A percentile compares a stretch with the other conserved stretches of the same genome.
Conservation (phyloP, 139 green algal species). For the Haematococcus lacustris region DNA sequence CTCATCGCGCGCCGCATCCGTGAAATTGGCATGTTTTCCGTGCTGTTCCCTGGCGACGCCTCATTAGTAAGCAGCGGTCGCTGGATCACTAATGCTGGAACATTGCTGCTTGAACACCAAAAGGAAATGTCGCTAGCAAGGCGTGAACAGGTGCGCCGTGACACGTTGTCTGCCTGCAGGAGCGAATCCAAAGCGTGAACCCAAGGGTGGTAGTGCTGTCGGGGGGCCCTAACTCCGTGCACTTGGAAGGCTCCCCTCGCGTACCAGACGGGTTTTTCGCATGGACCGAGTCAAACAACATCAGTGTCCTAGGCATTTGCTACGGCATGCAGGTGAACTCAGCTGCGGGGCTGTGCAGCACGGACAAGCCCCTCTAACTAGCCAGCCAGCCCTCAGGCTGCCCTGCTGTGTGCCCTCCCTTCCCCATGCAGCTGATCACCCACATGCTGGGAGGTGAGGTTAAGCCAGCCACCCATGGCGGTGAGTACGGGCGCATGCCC, state of each 20-base stretch:
- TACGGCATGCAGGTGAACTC: slow-evolving; percentile 96
- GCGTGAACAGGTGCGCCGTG: too few relatives aligned
- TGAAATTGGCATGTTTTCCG: slow-evolving; percentile 84
- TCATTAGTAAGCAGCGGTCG: slow-evolving; percentile 65
- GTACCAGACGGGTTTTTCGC: slow-evolving; percentile 84
- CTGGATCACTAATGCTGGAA: too few relatives aligned
- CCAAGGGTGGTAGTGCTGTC: slow-evolving; percentile 89
- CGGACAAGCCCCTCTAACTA: too few relatives aligned
- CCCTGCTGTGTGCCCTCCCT: too few relatives aligned
- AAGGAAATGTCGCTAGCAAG: too few relatives aligned
- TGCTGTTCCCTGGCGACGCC: slow-evolving; percentile 86
- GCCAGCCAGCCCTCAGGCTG: too few relatives aligned
- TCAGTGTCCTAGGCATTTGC: slow-evolving; percentile 95
- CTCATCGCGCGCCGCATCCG: slow-evolving; percentile 89
- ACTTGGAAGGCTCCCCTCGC: slow-evolving; percentile 76
- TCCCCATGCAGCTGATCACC: slow-evolving; percentile 36
- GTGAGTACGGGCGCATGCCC: slow-evolving; percentile 96
- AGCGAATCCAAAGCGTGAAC: slow-evolving; percentile 67
- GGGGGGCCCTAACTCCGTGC: slow-evolving; percentile 93
- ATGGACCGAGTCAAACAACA: slow-evolving; percentile 45
- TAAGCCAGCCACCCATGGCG: slow-evolving; percentile 47
- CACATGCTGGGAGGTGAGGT: slow-evolving; percentile 75
- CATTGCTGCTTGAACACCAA: too few relatives aligned
- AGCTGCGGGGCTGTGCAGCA: too few relatives aligned
- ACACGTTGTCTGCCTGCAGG: too few relatives aligned